Evolutionary conservation across 805 yeast species (phyloP), one percentile per base, ranked within the genome.

Genomic region (Saccharomycopsis fibuligera): DNA sequence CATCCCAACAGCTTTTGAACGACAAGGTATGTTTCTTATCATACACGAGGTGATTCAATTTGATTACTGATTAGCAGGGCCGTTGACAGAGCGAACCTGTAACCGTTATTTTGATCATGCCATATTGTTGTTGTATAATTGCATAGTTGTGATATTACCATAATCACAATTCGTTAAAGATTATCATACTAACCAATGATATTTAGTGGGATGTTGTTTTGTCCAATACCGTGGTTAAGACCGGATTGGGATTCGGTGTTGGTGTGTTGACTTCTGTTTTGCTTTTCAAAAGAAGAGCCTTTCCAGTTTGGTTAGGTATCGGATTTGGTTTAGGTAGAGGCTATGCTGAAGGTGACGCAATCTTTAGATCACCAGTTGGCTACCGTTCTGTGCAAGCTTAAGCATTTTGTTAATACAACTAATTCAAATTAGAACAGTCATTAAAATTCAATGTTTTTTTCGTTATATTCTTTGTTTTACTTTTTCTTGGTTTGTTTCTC

Each of bases 241-340:
- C 96, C 59, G 96, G 96, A 17, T 76, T 93, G 56, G 99, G 99
- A 44, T 83, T 93, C 58, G 98, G 98, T 56, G 93, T 83, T 41
- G 99, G 99, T 69, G 96, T 93, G 30, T 76, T 91, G 51, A 86
- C 95, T 40, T 87, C 96, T 6, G 95, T 90, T 39, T 68, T 93
- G 52, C 69, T 93, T 50, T 93, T 93, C 75, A 87, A 77, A 67
- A 86, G 98, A 75, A 82, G 98, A 69, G 76, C 96, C 8, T 93
- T 89, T 81, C 99, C 99, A 48, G 98, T 91, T 38, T 90, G 97
- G 96, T 69, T 91, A 54, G 99, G 99, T 57, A 70, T 89, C 56
- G 99, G 99, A 35, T 91, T 93, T 61, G 99, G 99, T 57, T 76
- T 90, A 54, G 99, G 99, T 57, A 84, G 96, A 73, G 96, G 96